Base-by-base conservation (phyloP, 352 stramenopile species). In the Phytophthora quininea region DNA sequence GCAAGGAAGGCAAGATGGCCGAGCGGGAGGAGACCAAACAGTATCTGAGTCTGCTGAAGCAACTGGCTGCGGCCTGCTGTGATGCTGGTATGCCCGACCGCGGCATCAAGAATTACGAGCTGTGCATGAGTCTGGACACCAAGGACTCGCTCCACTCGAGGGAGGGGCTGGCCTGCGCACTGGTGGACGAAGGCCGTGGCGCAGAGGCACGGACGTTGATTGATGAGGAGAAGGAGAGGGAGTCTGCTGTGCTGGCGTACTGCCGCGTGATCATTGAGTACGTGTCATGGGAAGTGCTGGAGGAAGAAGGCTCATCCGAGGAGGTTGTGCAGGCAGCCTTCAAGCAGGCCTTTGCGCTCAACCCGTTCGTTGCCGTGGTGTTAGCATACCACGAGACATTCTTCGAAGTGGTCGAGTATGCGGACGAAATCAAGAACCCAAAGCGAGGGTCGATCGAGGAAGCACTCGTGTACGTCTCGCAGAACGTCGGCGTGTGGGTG, bases 251-350 rank as follows among this genome's bases (percentile, higher is more conserved):
- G 56, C 66, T 96, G 4, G 88, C 88, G 30, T 96, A 95, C 62
- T 95, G 86, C 54, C 84, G 80, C 32, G 87, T 94, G 48, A 86
- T 96, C 33, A 76, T 96, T 38, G 88, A 96, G 63, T 96, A 96
- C 71, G 86, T 96, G 40, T 93, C 84, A 24, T 96, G 88, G 88
- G 88, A 96, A 62, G 88, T 96, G 51, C 73, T 96, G 24, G 88
- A 96, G 61, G 88, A 96, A 55, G 69, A 82, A 27, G 86, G 84
- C 3, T 93, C 88, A 7, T 93, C 83, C 1, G 86, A 95, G 64
- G 77, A 91, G 31, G 69, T 93, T 24, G 86, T 96, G 33, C 86
- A 79, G 33, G 80, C 77, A 29, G 86, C 86, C 12, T 90, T 96
- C 53, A 54, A 66, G 14, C 86, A 84, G 54, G 88, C 88, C 5